A percentile compares a stretch with the other conserved stretches of the same genome.
These are phyloP conservation scores for Euphorbia schlechtendalii DNA, from an alignment of 441 rosid genomes.

Conservation along the genomic window DNA sequence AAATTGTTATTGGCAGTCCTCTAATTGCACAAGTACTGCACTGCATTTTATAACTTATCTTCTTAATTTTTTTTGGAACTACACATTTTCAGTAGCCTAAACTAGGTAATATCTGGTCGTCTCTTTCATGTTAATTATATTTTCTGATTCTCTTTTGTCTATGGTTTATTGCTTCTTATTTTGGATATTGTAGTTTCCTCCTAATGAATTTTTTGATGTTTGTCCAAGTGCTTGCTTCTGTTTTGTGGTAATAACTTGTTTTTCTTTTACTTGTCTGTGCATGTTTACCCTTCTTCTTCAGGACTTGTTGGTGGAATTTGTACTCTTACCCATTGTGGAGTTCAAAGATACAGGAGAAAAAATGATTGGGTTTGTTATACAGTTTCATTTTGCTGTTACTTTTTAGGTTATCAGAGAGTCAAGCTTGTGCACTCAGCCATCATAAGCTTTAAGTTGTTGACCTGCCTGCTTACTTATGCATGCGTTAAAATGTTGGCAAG, in stretches of 20 bases:
- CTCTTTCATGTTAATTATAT: not conserved
- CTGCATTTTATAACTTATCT: not conserved
- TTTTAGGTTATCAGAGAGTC: not conserved
- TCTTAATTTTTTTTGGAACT: not conserved
- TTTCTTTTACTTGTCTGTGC: not conserved
- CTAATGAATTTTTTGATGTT: not conserved
- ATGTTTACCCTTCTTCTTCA: constrained; percentile 20
- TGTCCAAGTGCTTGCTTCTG: not conserved
- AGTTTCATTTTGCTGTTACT: constrained; percentile 1
- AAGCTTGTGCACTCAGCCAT: constrained; percentile 10
- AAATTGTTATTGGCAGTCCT: not conserved
- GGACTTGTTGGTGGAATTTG: constrained; percentile 73
- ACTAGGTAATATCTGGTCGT: not conserved
- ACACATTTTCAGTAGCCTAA: too few relatives aligned
- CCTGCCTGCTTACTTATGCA: not conserved
- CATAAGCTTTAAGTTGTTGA: not conserved
- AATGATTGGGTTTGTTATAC: constrained; percentile 65
- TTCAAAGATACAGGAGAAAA: constrained; percentile 54
- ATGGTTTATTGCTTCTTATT: not conserved
- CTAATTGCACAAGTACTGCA: not conserved
- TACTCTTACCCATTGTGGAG: constrained; percentile 48
- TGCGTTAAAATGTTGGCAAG: not conserved
- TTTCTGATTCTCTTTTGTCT: not conserved
- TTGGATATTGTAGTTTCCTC: not conserved
- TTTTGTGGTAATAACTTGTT: not conserved